Base-by-base conservation (phyloP, 1,284 basidiomycete species). In the Malassezia brasiliensis region DNA sequence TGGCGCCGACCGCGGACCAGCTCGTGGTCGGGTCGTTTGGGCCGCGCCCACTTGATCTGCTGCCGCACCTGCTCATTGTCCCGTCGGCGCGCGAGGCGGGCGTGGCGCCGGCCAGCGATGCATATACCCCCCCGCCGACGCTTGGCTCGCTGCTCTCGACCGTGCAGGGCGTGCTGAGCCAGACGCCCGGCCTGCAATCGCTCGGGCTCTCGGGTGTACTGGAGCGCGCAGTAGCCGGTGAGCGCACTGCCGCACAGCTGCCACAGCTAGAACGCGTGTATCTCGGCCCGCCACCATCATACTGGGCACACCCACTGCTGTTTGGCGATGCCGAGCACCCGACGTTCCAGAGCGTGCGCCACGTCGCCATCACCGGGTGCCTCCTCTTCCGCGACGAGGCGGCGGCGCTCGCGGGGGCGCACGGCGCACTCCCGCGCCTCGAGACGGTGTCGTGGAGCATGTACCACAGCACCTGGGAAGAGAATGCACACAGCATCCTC, bases 371-470 rank as follows among this genome's bases (percentile, higher is more conserved):
- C 17, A 32, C 42, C 9, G 48, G 48, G n/a, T 56, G 48, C 34
- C 49, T 56, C 41, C 25, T 51, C 2, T 19, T 50, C n/a, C 35
- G n/a, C 8, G 34, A 32, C n/a, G 53, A 56, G 31, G 53, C 53
- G 11, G 31, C 25, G 8, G 32, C 48, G 5, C 31, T 56, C 6
- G 53, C 47, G 20, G 53, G 53, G 4, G 47, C 40, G 3, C 11
- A 36, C 11, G 53, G 42, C 14, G 41, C 53, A 19, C 39, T 56
- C 10, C 53, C 53, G 9, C 15, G 14, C 31, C 48, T 56, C 15
- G 19, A 36, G 15, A 31, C 35, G 0, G 44, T 56, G 30, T 37
- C 22, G 10, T 56, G 53, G 53, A 25, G 35, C 25, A 37, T 50
- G 41, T 31, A 31, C 22, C 39, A 32, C 19, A 28, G n/a, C 22